Evolutionary conservation across 2,329 filamentous ascomycete species (phyloP).

Genomic region (Penicillium italicum): DNA sequence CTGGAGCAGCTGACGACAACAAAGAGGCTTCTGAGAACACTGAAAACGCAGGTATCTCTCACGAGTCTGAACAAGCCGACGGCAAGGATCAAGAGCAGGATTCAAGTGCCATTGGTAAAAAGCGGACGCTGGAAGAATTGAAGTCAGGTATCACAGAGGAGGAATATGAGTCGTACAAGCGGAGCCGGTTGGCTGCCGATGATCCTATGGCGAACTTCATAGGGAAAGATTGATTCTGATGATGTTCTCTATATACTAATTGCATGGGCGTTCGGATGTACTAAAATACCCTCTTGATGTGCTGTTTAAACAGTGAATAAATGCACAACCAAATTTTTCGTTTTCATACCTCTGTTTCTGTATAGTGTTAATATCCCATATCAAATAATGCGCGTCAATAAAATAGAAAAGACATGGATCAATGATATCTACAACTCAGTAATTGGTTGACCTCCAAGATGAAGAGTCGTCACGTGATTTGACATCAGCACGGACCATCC

Average conservation of each 20-base stretch:
- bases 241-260: slow-evolving; percentile 3
- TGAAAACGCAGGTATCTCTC: slow-evolving; percentile 19
- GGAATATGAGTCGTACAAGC: slow-evolving; percentile 80
- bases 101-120: slow-evolving; percentile 50
- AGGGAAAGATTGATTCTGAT: slow-evolving; percentile 57
- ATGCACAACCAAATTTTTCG: background rate
- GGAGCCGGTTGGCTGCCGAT: slow-evolving; percentile 67
- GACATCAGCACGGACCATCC: background rate
- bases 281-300: slow-evolving; percentile 22
- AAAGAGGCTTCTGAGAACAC: slow-evolving; percentile 4
- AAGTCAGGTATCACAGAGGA: slow-evolving; percentile 73
- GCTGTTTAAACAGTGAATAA: background rate
- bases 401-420: background rate
- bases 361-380: background rate
- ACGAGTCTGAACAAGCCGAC: slow-evolving; percentile 27
- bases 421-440: background rate
- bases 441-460: background rate
- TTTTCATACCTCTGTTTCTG: background rate
- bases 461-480: background rate
- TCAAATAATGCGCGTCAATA: background rate
- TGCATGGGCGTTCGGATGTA: slow-evolving; percentile 20
- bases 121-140: slow-evolving; percentile 75
- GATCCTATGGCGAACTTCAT: slow-evolving; percentile 86
- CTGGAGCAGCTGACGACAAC: slow-evolving; percentile 23
- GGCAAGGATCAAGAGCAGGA: slow-evolving; percentile 32